phyloP scores from a whole-genome alignment of 805 yeast genomes.

The Starmerella sp. region DNA sequence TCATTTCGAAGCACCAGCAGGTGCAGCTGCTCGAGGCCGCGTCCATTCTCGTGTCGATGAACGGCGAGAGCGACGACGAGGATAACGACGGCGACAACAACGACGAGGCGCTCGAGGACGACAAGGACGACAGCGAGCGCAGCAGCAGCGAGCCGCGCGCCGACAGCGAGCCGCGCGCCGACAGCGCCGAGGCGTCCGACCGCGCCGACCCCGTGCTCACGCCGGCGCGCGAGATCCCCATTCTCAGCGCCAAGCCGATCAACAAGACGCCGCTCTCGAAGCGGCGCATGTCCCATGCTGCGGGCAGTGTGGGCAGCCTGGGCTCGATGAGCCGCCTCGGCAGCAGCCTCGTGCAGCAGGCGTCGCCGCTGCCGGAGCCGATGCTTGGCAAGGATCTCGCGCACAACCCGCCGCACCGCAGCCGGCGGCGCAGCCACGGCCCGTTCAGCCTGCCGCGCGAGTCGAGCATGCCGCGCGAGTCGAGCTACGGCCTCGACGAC shows the following conservation, averaged over 20 bases:
- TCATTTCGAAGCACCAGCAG: slow-evolving; percentile 80
- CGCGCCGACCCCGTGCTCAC: slow-evolving; percentile 9
- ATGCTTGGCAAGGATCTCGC: slow-evolving; percentile 17
- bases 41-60: slow-evolving; percentile 69
- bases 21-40: slow-evolving; percentile 58
- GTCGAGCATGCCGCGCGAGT: slow-evolving; percentile 5
- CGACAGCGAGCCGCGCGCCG: background rate
- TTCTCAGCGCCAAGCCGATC: slow-evolving; percentile 15
- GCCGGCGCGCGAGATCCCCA: slow-evolving; percentile 19
- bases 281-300: slow-evolving; percentile 11
- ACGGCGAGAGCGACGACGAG: slow-evolving; percentile 28
- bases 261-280: slow-evolving; percentile 11
- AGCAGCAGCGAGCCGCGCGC: background rate
- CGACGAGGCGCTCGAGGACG: slow-evolving; percentile 2
- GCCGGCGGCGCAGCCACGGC: slow-evolving; percentile 10
- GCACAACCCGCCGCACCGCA: slow-evolving; percentile 14
- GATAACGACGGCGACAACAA: background rate
- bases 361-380: slow-evolving; percentile 23
- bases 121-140: slow-evolving; percentile 1
- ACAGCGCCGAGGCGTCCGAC: background rate
- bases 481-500: slow-evolving; percentile 12
- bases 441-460: slow-evolving; percentile 6
- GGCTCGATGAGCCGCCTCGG: slow-evolving; percentile 10
- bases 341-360: slow-evolving; percentile 16
- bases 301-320: slow-evolving; percentile 3